A percentile compares a stretch with the other conserved stretches of the same genome.
Conservation (phyloP, 2,329 filamentous ascomycete genomes). For the Plenodomus lindquistii region DNA sequence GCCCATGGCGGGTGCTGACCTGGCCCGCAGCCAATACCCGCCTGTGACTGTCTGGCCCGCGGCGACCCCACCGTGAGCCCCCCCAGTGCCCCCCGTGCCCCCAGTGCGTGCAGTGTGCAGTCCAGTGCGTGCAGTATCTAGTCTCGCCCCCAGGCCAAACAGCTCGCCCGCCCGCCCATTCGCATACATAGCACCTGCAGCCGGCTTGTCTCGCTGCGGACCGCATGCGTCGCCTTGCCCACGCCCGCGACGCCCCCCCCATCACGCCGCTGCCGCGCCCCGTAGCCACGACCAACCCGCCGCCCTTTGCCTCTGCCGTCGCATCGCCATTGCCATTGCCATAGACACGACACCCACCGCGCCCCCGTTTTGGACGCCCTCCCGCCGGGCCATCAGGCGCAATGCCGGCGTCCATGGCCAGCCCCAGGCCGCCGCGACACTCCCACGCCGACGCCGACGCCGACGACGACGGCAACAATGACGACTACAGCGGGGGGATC, state of each 20-base stretch:
- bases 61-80: slow-evolving; percentile 11
- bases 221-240: slow-evolving; percentile 14
- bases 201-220: slow-evolving; percentile 12
- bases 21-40: slow-evolving; percentile 13
- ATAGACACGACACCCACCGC: not conserved
- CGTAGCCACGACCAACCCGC: slow-evolving; percentile 1
- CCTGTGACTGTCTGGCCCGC: slow-evolving; percentile 2
- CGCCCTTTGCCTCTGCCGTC: slow-evolving; percentile 4
- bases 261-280: slow-evolving; percentile 17
- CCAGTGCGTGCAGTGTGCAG: slow-evolving; percentile 6
- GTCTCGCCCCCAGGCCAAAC: not conserved
- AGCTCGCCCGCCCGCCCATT: slow-evolving; percentile 3
- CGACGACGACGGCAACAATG: slow-evolving; percentile 8
- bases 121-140: slow-evolving; percentile 13
- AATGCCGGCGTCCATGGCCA: slow-evolving; percentile 31
- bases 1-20: slow-evolving; percentile 7
- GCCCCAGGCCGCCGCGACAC: slow-evolving; percentile 16
- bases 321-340: not conserved
- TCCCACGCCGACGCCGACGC: slow-evolving; percentile 14
- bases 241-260: slow-evolving; percentile 11
- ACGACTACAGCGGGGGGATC: slow-evolving; percentile 26
- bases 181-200: slow-evolving; percentile 13
- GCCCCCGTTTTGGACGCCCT: slow-evolving; percentile 13
- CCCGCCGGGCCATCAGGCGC: slow-evolving; percentile 14
- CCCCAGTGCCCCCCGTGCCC: slow-evolving; percentile 1